These are phyloP conservation scores for Gamsiella multidivaricata DNA, from an alignment of 192 early-diverging fungal genomes.

Conservation along the genomic window DNA sequence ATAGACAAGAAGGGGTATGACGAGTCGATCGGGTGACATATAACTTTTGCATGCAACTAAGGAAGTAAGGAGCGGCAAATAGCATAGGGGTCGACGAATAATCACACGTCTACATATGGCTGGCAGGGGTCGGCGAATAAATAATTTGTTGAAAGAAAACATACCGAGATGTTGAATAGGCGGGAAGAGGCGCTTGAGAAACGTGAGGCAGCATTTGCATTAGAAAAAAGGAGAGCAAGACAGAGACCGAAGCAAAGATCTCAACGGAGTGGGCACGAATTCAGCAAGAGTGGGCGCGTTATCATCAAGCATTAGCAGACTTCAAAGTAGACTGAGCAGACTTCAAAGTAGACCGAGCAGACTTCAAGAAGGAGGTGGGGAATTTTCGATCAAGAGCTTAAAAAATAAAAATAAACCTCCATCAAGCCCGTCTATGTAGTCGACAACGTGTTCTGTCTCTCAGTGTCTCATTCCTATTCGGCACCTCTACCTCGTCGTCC, in stretches of 20 bases:
- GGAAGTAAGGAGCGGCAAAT: no score
- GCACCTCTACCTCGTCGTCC: no score
- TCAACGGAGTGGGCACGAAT: background rate
- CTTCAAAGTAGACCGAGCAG: background rate
- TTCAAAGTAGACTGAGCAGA: no score
- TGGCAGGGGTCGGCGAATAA: no score
- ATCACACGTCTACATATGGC: no score
- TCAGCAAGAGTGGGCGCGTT: background rate
- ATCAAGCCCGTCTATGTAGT: no score
- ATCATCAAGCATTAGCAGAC: background rate
- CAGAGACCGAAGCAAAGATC: background rate
- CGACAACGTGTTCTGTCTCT: background rate
- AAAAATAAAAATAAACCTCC: no score
- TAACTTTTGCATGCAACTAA: no score
- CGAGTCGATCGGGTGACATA: no score
- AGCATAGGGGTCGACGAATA: no score
- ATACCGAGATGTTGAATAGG: background rate
- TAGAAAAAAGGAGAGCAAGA: conserved; percentile 1
- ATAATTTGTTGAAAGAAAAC: background rate
- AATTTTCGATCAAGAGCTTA: background rate
- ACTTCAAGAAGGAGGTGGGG: background rate
- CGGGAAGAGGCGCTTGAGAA: background rate
- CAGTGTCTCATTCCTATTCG: background rate
- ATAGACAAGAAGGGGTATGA: no score
- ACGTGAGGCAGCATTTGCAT: background rate